These are phyloP conservation scores for Cercophora newfieldiana DNA, from an alignment of 495 filamentous ascomycete genomes.

Conservation along the genomic window DNA sequence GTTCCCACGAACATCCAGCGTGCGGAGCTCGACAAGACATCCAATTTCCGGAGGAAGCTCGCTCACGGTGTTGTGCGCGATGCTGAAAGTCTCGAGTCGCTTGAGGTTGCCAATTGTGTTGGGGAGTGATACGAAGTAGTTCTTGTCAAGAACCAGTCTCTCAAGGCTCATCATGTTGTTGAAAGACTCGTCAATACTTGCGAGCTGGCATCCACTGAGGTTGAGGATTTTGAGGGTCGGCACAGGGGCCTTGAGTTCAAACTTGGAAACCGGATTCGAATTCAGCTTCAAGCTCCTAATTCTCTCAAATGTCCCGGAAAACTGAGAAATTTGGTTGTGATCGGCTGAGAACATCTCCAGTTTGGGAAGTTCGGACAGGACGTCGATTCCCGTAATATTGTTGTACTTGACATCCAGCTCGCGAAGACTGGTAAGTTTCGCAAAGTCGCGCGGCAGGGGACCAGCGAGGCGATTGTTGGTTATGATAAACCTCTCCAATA, in stretches of 20 bases:
- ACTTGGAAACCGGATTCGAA: constrained; percentile 90
- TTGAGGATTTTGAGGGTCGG: constrained; percentile 83
- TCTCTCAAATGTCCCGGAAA: constrained; percentile 80
- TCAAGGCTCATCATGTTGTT: constrained; percentile 82
- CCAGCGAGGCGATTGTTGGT: constrained; percentile 89
- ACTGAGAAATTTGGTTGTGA: constrained; percentile 87
- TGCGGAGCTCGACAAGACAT: constrained; percentile 75
- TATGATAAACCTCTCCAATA: constrained; percentile 86
- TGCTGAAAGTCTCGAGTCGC: constrained; percentile 86
- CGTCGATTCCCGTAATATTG: constrained; percentile 78
- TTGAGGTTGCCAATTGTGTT: constrained; percentile 78
- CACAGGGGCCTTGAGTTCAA: constrained; percentile 73
- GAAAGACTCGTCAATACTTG: constrained; percentile 83
- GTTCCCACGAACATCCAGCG: constrained; percentile 86
- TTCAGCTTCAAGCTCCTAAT: constrained; percentile 83
- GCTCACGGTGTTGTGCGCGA: constrained; percentile 83
- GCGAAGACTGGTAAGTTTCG: constrained; percentile 70
- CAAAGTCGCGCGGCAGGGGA: constrained; percentile 68
- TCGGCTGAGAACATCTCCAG: constrained; percentile 84
- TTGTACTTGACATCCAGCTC: constrained; percentile 96
- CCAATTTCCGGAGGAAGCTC: constrained; percentile 84
- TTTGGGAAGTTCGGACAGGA: constrained; percentile 76
- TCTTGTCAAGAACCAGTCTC: constrained; percentile 87
- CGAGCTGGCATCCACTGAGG: constrained; percentile 81
- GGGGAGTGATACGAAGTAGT: constrained; percentile 89